Percentiles rank a stretch among this genome's conserved stretches.
phyloP scores from a whole-genome alignment of 2,329 filamentous ascomycete genomes.

The Fusarium musae region DNA sequence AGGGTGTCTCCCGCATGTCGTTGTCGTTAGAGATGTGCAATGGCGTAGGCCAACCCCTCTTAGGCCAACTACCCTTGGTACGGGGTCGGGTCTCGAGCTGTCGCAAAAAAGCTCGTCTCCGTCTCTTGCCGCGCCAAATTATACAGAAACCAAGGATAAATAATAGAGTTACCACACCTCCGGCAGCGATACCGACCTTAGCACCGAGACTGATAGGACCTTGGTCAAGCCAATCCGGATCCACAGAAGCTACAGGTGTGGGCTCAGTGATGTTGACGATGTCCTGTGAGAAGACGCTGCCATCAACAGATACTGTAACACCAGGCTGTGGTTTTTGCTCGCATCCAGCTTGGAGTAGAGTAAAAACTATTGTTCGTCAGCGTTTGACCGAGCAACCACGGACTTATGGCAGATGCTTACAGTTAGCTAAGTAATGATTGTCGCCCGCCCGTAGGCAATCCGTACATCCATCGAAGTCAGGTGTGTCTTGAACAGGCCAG shows the following conservation, averaged over 20 bases:
- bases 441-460: slow-evolving; percentile 57
- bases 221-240: too few relatives aligned
- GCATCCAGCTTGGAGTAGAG: slow-evolving; percentile 53
- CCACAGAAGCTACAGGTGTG: too few relatives aligned
- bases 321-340: too few relatives aligned
- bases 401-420: slow-evolving; percentile 45
- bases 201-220: too few relatives aligned
- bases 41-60: slow-evolving; percentile 53
- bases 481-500: slow-evolving; percentile 55
- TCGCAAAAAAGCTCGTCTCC: slow-evolving; percentile 56
- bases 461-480: slow-evolving; percentile 55
- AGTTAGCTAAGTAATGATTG: slow-evolving; percentile 63
- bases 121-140: too few relatives aligned
- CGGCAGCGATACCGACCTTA: too few relatives aligned
- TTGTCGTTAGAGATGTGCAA: slow-evolving; percentile 42
- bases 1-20: slow-evolving; percentile 54
- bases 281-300: too few relatives aligned
- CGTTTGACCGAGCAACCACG: background rate
- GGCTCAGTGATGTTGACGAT: too few relatives aligned
- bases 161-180: slow-evolving; percentile 26
- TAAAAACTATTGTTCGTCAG: slow-evolving; percentile 54
- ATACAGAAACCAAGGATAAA: too few relatives aligned
- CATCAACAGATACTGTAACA: too few relatives aligned
- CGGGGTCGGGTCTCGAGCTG: background rate
- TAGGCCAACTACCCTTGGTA: background rate